Evolutionary conservation across 2,329 filamentous ascomycete genomes (phyloP).

Genomic region (Beauveria caledonica): DNA sequence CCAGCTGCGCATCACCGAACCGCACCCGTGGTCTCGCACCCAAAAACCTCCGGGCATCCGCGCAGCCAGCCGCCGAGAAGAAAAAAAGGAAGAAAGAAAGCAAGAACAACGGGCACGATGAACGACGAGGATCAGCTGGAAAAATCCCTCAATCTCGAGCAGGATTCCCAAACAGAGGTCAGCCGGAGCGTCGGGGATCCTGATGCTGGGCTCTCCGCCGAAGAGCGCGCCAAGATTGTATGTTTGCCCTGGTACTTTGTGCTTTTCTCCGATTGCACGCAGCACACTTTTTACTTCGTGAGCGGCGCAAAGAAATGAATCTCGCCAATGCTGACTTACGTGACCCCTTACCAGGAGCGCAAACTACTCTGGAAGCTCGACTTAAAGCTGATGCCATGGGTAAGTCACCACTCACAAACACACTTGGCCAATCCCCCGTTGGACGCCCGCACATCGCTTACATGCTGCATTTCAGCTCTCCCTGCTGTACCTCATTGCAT

Average conservation of each 20-base stretch:
- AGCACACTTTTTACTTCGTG: neutral
- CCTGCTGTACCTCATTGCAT: slow-evolving; percentile 65
- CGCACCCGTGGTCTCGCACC: neutral
- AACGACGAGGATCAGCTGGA: slow-evolving; percentile 24
- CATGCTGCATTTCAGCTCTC: slow-evolving; percentile 39
- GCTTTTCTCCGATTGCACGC: neutral
- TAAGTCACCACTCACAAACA: slow-evolving; percentile 18
- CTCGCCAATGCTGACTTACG: neutral
- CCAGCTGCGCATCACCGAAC: neutral
- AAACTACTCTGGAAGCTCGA: slow-evolving; percentile 56
- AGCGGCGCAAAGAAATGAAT: neutral
- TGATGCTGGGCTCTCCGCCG: slow-evolving; percentile 56
- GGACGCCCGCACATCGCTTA: neutral
- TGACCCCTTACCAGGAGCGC: slow-evolving; percentile 40
- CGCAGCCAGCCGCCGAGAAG: neutral
- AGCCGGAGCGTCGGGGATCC: slow-evolving; percentile 28
- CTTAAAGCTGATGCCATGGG: slow-evolving; percentile 51
- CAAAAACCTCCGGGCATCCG: neutral
- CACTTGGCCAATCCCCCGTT: neutral
- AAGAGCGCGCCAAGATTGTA: slow-evolving; percentile 55
- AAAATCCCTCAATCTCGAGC: slow-evolving; percentile 13
- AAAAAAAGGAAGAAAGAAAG: neutral
- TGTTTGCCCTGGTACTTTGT: slow-evolving; percentile 19
- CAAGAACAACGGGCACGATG: slow-evolving; percentile 19
- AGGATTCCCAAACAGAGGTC: slow-evolving; percentile 20